phyloP scores from a whole-genome alignment of 306 rosid species.

The Canavalia ensiformis region DNA sequence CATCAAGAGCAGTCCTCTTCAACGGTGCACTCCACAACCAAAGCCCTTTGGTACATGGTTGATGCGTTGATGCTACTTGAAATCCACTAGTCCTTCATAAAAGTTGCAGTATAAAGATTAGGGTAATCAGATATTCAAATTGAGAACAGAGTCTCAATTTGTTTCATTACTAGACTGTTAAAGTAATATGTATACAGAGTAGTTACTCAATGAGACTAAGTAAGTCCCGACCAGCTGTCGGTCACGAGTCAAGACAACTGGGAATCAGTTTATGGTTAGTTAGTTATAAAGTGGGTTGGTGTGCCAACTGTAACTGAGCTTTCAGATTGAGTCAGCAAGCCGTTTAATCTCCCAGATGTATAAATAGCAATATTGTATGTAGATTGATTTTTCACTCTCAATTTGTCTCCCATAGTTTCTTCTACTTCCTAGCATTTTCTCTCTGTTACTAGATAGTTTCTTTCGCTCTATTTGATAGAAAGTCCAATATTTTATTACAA shows the following conservation, averaged over 20 bases:
- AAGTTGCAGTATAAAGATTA: constrained; percentile 62
- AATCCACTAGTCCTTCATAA: constrained; percentile 93
- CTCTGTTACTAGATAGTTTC: background rate
- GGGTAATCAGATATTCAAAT: background rate
- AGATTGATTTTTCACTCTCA: background rate
- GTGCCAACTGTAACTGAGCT: constrained; percentile 3
- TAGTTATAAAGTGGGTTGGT: background rate
- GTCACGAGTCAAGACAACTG: background rate
- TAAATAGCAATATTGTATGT: background rate
- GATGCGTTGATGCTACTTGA: constrained; percentile 90
- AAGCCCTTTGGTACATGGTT: constrained; percentile 93
- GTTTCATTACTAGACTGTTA: background rate
- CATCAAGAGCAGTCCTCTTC: constrained; percentile 93
- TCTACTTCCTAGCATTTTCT: background rate
- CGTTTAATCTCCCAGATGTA: background rate
- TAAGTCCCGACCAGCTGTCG: no score
- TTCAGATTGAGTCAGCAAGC: background rate
- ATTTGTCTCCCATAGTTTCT: background rate
- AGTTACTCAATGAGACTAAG: background rate
- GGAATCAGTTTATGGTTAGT: background rate
- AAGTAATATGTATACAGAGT: background rate
- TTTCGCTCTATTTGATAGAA: background rate
- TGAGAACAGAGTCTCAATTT: background rate
- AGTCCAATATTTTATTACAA: no score
- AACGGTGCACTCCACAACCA: constrained; percentile 97